Percentiles rank a stretch among this genome's conserved stretches.
Evolutionary conservation across 495 filamentous ascomycete species (phyloP).

Genomic region (Penicillium cataractarum): DNA sequence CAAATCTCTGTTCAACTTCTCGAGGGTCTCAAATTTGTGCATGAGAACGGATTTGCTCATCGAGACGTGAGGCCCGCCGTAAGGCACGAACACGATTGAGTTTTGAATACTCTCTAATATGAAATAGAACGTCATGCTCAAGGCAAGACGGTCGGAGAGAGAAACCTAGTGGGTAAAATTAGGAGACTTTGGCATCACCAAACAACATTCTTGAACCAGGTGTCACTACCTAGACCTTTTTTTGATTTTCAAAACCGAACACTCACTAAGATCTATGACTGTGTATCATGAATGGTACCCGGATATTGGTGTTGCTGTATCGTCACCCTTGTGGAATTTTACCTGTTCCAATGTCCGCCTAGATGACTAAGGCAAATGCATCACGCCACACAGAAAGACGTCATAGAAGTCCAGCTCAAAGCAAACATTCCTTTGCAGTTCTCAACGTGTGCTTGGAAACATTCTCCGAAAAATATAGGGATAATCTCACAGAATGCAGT

Average conservation of each 20-base stretch:
- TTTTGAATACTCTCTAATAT: no score
- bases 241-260: neutral
- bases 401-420: neutral
- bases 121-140: no score
- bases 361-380: conserved; percentile 8
- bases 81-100: no score
- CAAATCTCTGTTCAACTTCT: no score
- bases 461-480: neutral
- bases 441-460: conserved; percentile 2
- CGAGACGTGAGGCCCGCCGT: no score
- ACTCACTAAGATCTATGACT: neutral
- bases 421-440: neutral
- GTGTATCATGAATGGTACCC: neutral
- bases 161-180: no score
- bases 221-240: no score
- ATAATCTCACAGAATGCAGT: conserved; percentile 6
- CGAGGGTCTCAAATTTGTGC: no score
- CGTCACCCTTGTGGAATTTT: neutral
- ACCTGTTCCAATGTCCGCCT: neutral
- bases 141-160: no score
- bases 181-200: no score
- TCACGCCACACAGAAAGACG: conserved; percentile 3
- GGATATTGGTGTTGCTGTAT: neutral
- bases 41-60: no score
- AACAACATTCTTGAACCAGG: no score